Conservation (phyloP, 2,329 filamentous ascomycete species). For the Neopestalotiopsis clavispora region DNA sequence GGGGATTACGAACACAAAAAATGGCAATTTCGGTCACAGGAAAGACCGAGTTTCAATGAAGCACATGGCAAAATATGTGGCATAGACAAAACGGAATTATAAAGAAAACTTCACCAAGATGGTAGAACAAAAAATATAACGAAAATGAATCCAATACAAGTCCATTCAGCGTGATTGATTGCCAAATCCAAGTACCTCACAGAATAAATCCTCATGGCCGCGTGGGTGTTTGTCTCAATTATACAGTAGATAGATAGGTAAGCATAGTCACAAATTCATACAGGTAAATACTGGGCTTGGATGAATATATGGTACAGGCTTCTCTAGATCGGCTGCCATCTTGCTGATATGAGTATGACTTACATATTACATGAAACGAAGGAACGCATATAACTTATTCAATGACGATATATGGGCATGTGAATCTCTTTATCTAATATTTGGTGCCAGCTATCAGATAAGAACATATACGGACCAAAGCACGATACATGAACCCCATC, state of each 20-base stretch:
- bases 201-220: no score
- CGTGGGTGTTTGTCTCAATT: no score
- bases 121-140: conserved; percentile 7
- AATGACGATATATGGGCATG: background rate
- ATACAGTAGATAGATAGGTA: no score
- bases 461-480: conserved; percentile 1
- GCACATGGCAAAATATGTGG: conserved; percentile 13
- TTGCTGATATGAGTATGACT: background rate
- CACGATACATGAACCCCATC: background rate
- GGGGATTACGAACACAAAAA: background rate
- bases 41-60: background rate
- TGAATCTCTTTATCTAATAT: background rate
- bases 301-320: no score
- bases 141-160: background rate
- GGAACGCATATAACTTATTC: background rate
- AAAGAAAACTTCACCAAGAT: background rate
- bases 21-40: background rate
- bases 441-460: background rate
- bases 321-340: background rate
- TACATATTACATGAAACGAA: background rate
- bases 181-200: no score
- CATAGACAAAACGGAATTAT: conserved; percentile 17
- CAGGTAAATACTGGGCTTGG: no score
- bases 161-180: background rate
- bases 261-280: no score